Evolutionary conservation across 495 filamentous ascomycete species (phyloP).

Genomic region (Neurospora hispaniola): DNA sequence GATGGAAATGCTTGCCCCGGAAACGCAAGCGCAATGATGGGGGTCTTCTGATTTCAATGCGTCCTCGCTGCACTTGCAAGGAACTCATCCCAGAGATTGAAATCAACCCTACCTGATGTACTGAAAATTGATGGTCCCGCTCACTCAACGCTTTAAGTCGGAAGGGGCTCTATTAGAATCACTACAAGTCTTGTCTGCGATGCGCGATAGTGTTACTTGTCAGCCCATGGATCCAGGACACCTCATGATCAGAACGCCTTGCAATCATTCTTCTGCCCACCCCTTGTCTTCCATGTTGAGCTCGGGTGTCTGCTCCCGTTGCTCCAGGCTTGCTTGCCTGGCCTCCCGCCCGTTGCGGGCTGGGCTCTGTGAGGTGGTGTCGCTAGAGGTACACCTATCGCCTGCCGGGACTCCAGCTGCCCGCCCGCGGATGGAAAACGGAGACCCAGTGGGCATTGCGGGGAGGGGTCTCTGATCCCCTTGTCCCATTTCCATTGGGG

Average conservation of each 20-base stretch:
- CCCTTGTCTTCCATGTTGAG: neutral
- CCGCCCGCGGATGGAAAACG: neutral
- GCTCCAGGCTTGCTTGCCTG: neutral
- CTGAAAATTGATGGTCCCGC: neutral
- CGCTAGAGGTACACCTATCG: neutral
- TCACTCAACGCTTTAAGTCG: neutral
- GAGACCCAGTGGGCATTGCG: neutral
- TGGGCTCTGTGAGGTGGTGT: neutral
- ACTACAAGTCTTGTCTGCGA: neutral
- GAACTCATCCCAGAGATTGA: neutral
- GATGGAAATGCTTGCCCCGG: neutral
- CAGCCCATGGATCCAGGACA: neutral
- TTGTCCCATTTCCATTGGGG: slow-evolving; percentile 13
- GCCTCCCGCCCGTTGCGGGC: neutral
- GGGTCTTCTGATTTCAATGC: neutral
- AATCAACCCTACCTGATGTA: neutral
- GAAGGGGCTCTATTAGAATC: neutral
- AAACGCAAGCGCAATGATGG: neutral
- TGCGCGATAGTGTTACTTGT: neutral
- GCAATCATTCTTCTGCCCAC: neutral
- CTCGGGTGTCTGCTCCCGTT: neutral
- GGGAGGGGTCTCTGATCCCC: neutral
- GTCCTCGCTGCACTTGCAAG: neutral
- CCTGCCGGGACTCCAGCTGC: neutral
- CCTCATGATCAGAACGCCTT: neutral